Evolutionary conservation across 2,329 filamentous ascomycete species (phyloP).

Genomic region (Botrytis galanthina): DNA sequence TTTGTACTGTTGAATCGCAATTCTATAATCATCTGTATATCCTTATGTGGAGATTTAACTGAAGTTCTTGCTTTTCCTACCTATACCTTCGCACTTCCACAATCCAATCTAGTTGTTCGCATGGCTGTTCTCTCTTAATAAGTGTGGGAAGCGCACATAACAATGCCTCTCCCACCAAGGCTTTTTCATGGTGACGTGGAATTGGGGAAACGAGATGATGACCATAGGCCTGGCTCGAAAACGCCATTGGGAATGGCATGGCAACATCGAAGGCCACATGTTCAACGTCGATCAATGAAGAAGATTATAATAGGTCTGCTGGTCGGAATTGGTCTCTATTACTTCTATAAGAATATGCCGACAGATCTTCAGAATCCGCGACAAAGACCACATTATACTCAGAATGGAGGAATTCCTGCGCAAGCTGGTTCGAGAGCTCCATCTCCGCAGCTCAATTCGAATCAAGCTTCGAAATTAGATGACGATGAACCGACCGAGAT

Average conservation of each 20-base stretch:
- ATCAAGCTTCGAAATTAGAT: conserved; percentile 11
- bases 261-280: conserved; percentile 42
- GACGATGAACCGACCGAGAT: conserved; percentile 30
- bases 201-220: conserved; percentile 64
- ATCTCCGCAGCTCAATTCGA: conserved; percentile 7
- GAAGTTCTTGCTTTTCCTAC: neutral
- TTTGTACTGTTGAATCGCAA: neutral
- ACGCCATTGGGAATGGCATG: conserved; percentile 36
- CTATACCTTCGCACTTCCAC: neutral
- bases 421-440: conserved; percentile 8
- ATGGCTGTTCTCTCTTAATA: conserved; percentile 28
- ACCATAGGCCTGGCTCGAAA: conserved; percentile 46
- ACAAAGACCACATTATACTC: conserved; percentile 41
- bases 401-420: conserved; percentile 9
- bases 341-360: conserved; percentile 65
- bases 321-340: conserved; percentile 54
- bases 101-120: conserved; percentile 14
- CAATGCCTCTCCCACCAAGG: conserved; percentile 43
- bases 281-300: conserved; percentile 49
- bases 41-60: neutral
- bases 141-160: conserved; percentile 30
- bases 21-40: neutral
- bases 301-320: conserved; percentile 50
- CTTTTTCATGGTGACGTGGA: conserved; percentile 56
- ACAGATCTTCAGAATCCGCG: conserved; percentile 42